phyloP scores from a whole-genome alignment of 2,329 filamentous ascomycete genomes.

The Aspergillus alliaceus region DNA sequence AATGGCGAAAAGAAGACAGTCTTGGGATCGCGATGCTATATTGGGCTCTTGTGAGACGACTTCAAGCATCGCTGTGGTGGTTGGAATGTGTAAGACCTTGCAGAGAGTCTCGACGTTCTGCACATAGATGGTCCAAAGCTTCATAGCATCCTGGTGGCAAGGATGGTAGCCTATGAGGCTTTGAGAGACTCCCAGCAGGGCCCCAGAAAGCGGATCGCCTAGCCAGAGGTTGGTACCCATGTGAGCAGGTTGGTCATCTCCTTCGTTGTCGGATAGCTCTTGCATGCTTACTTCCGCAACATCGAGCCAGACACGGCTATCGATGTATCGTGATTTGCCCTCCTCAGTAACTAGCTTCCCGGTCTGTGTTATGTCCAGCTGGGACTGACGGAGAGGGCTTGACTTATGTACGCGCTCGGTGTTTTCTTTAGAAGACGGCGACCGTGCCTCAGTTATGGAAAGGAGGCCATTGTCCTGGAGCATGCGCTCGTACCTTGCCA shows the following conservation, averaged over 20 bases:
- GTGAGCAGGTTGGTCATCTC: not conserved
- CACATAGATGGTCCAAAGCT: constrained; percentile 72
- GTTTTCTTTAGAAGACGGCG: not conserved
- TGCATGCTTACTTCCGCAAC: constrained; percentile 26
- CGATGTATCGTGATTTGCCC: constrained; percentile 46
- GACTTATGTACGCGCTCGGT: not conserved
- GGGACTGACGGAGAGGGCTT: not conserved
- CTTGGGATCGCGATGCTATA: constrained; percentile 27
- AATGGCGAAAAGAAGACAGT: constrained; percentile 37
- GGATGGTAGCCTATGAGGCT: constrained; percentile 30
- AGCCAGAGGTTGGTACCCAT: not conserved
- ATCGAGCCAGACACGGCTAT: constrained; percentile 32
- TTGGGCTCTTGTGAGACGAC: constrained; percentile 52
- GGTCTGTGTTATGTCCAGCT: not conserved
- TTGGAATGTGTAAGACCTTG: constrained; percentile 71
- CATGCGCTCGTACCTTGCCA: constrained; percentile 43
- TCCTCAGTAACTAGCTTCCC: constrained; percentile 8
- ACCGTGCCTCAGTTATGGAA: not conserved
- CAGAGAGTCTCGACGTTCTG: constrained; percentile 73
- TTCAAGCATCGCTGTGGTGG: constrained; percentile 64
- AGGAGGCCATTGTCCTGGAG: constrained; percentile 31
- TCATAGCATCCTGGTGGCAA: constrained; percentile 50
- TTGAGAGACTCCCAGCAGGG: constrained; percentile 2
- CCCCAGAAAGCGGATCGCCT: not conserved
- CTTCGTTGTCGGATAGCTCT: constrained; percentile 23